Base-by-base conservation (phyloP, 352 stramenopile genomes). In the Phytophthora foliorum region DNA sequence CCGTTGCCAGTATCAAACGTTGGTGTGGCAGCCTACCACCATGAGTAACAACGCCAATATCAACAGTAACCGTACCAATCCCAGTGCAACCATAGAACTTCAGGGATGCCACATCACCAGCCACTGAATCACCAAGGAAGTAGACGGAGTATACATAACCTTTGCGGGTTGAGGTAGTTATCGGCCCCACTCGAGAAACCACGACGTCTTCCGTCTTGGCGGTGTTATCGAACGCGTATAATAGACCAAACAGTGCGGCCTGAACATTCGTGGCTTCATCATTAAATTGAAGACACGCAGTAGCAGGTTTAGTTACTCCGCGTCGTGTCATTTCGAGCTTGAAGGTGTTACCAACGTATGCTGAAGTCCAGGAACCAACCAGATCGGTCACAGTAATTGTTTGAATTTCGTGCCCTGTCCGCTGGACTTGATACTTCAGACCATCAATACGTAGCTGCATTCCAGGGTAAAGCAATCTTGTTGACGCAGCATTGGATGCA, bases 131-230 rank as follows among this genome's bases (percentile, higher is more conserved):
- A 19, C 97, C 97, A 19, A 89, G 52, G 53, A 98, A 99, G 70
- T 99, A 99, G 22, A 99, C 76, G 14, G 84, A 92, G 66, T 97
- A 98, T 0, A 96, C 75, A 61, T 98, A 98, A 0, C 79, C 82
- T 31, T 65, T 91, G 1, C 74, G 61, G 4, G 80, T 44, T 6
- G 65, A 69, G 0, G 57, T 77, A 5, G 55, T 74, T 0, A 83
- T 53, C 4, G 79, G 82, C 5, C 86, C 82, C 1, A 57, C 57
- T 13, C 73, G 75, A 17, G 86, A 90, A 1, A 95, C 88, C 25
- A 87, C 69, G 19, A 94, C 77, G 21, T 89, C 77, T 1, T 64
- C 72, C 2, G 29, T 39, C 14, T 64, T 59, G 0, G 76, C 67
- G 1, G 51, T 69, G 4, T 57, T 41, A 19, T 82, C 72, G 19